Conservation (phyloP, 2,329 filamentous ascomycete genomes). For the Nothophoma quercina region DNA sequence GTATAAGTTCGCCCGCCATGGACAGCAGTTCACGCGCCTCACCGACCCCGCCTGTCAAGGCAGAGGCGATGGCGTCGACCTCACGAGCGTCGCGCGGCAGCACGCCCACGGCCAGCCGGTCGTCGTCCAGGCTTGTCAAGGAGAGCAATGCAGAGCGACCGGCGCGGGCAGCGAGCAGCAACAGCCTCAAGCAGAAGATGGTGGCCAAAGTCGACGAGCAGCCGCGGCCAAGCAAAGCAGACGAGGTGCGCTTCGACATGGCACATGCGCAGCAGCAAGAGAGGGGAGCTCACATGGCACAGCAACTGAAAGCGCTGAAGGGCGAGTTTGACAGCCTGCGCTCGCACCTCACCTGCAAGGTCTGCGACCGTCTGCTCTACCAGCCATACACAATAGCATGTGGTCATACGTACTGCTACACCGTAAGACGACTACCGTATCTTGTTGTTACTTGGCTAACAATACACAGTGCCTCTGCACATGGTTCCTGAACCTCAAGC, state of each 20-base stretch:
- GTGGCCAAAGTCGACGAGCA: slow-evolving; percentile 44
- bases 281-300: slow-evolving; percentile 32
- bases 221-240: slow-evolving; percentile 42
- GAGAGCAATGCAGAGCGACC: slow-evolving; percentile 28
- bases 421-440: slow-evolving; percentile 56
- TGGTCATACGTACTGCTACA: slow-evolving; percentile 77
- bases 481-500: slow-evolving; percentile 62
- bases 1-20: slow-evolving; percentile 37
- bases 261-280: slow-evolving; percentile 5
- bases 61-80: slow-evolving; percentile 38
- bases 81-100: slow-evolving; percentile 33
- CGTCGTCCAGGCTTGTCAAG: slow-evolving; percentile 40
- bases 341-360: slow-evolving; percentile 69
- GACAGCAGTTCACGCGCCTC: slow-evolving; percentile 33
- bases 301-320: slow-evolving; percentile 50
- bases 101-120: slow-evolving; percentile 39
- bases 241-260: slow-evolving; percentile 40
- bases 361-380: slow-evolving; percentile 73
- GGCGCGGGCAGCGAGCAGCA: slow-evolving; percentile 45
- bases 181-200: slow-evolving; percentile 51
- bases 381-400: slow-evolving; percentile 73
- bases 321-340: slow-evolving; percentile 68
- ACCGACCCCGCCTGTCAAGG: slow-evolving; percentile 41
- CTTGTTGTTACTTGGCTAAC: slow-evolving; percentile 31
- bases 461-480: slow-evolving; percentile 61